These are phyloP conservation scores for Rhododendron kiyosumense DNA, from an alignment of 148 eudicot species.

Conservation along the genomic window DNA sequence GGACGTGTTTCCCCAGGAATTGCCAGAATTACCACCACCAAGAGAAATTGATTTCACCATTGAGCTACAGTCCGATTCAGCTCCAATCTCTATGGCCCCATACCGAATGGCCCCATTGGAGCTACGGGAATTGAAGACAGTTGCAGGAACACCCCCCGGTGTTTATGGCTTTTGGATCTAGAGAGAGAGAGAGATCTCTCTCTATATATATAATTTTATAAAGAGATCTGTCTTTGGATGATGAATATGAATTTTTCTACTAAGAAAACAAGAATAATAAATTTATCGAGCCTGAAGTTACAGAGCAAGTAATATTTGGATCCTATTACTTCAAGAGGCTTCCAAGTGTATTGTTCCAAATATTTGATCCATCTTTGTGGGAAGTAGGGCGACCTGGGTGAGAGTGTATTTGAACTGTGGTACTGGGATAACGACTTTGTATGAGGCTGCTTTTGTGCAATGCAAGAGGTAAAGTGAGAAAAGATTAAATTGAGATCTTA, in stretches of 20 bases:
- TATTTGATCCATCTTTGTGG: neutral
- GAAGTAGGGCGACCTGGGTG: neutral
- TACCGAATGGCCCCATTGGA: too few relatives aligned
- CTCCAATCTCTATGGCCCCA: too few relatives aligned
- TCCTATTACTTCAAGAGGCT: neutral
- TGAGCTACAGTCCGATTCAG: too few relatives aligned
- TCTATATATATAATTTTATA: too few relatives aligned
- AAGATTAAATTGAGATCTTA: neutral
- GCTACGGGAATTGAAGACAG: too few relatives aligned
- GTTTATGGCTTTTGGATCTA: too few relatives aligned
- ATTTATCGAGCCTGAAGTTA: neutral
- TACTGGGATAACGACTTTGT: neutral
- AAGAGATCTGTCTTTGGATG: neutral
- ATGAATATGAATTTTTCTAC: neutral
- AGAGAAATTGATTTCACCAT: too few relatives aligned
- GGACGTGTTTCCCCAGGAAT: too few relatives aligned
- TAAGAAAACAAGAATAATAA: neutral
- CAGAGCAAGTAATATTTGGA: neutral
- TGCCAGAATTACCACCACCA: too few relatives aligned
- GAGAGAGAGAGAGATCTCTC: too few relatives aligned
- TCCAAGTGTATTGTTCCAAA: neutral
- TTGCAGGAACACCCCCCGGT: too few relatives aligned
- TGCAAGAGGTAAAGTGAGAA: neutral
- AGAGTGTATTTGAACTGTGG: neutral
- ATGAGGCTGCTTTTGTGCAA: neutral